A percentile compares a stretch with the other conserved stretches of the same genome.
Conservation (phyloP, 495 filamentous ascomycete species). For the Daldinia vernicosa region DNA sequence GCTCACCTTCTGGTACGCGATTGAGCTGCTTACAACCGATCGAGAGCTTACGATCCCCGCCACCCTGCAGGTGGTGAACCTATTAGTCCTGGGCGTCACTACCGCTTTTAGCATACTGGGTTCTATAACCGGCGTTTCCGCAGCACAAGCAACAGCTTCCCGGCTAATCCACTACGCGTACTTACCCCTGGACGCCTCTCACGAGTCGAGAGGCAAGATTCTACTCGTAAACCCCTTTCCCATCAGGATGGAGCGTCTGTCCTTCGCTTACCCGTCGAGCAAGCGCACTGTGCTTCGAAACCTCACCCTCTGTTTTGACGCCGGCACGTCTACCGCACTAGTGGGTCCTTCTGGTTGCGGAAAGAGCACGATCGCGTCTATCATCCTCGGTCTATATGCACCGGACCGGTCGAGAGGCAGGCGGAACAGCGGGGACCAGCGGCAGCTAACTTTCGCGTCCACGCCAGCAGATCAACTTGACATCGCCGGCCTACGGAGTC, state of each 20-base stretch:
- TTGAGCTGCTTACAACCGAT: constrained; percentile 63
- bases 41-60: constrained; percentile 58
- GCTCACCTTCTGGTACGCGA: constrained; percentile 84
- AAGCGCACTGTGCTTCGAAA: constrained; percentile 63
- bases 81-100: constrained; percentile 83
- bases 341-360: constrained; percentile 87
- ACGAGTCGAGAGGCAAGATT: constrained; percentile 65
- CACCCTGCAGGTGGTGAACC: constrained; percentile 78
- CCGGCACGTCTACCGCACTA: constrained; percentile 73
- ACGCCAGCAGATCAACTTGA: constrained; percentile 65
- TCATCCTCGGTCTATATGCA: constrained; percentile 65
- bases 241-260: constrained; percentile 66
- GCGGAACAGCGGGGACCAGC: background rate
- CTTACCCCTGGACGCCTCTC: constrained; percentile 61
- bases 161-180: constrained; percentile 76
- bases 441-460: constrained; percentile 64
- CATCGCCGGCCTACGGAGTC: constrained; percentile 68
- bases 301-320: constrained; percentile 67
- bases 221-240: constrained; percentile 64
- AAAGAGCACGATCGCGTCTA: constrained; percentile 83
- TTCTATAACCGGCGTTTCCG: constrained; percentile 82
- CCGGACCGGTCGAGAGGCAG: constrained; percentile 29
- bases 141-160: constrained; percentile 73
- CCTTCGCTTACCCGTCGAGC: constrained; percentile 74
- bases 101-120: constrained; percentile 72